Evolutionary conservation across 1,139 yeast genomes (phyloP), one percentile per base, ranked within the genome.

Genomic region (Groenewaldozyma sp.): DNA sequence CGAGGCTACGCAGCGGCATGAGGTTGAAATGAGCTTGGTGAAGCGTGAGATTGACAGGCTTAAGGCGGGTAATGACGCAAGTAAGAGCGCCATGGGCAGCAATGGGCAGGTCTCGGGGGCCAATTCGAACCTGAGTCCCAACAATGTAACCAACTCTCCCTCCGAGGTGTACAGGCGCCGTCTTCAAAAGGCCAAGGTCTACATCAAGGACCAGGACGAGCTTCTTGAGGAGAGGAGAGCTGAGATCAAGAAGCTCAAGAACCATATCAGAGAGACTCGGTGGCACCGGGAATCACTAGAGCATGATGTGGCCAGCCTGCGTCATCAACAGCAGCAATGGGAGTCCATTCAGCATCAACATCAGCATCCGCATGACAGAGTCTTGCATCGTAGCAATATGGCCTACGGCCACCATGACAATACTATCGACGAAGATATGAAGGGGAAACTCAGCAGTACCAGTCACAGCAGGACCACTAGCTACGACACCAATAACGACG

Each of bases 21-120:
- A 68, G 45, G 76, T 71, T 16, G 76, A 72, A 48, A 60, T 62
- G 36, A 65, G 59, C 40, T 51, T 72, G 19, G 61, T 64, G 34
- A 67, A 69, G 49, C 65, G 73, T 32, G 75, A 73, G 48, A 68
- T 68, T 22, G 76, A 72, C 46, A 59, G 72, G 37, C 56, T 73
- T 35, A 63, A 67, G 37, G 57, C 44, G 41, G 48, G 42, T 31
- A 44, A 28, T 13, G 36, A 36, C 24, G 28, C 39, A 14, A 31
- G 28, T 22, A 24, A n/a, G 24, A 31, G 18, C 21, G 34, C 40
- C 24, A 16, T 28, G 28, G 34, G 41, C 37, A 28, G 42, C 21
- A 18, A 19, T 26, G 21, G 19, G 19, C 26, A 36, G 24, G 38
- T 35, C 32, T 28, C 31, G 28, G 57, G 44, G 41, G 48, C 42